Percentiles rank a stretch among this genome's conserved stretches.
These are phyloP conservation scores for Heteromeles arbutifolia DNA, from an alignment of 306 rosid genomes.

Conservation along the genomic window DNA sequence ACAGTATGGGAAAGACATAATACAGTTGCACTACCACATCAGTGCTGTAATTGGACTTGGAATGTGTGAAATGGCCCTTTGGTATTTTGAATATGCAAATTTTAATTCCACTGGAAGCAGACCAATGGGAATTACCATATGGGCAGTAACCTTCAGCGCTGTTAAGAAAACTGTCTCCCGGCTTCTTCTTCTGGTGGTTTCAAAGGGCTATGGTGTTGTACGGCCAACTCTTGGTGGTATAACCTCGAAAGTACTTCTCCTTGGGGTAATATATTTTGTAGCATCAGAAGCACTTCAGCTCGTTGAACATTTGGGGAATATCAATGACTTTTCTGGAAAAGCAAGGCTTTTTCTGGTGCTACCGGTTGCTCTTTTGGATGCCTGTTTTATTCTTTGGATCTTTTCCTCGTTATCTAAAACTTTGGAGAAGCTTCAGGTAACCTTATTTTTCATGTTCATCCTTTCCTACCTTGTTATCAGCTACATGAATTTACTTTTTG, in stretches of 20 bases:
- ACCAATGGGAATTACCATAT: constrained; percentile 61
- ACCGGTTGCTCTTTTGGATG: constrained; percentile 66
- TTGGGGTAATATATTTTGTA: constrained; percentile 52
- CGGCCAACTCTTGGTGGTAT: constrained; percentile 62
- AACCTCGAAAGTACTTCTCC: constrained; percentile 50
- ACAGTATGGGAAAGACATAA: constrained; percentile 58
- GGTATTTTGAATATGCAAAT: constrained; percentile 69
- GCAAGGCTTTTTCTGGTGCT: constrained; percentile 57
- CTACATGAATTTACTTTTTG: background rate
- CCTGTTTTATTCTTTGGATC: constrained; percentile 69
- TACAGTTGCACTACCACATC: constrained; percentile 64
- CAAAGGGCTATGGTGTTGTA: constrained; percentile 68
- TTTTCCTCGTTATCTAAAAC: constrained; percentile 69
- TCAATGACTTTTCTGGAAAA: constrained; percentile 66
- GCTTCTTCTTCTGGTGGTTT: constrained; percentile 64
- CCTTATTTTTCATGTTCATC: constrained; percentile 5
- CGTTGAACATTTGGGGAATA: constrained; percentile 71
- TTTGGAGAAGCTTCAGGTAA: constrained; percentile 77
- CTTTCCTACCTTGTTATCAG: too few relatives aligned
- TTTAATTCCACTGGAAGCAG: constrained; percentile 66
- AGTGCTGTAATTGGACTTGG: constrained; percentile 73
- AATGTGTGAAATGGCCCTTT: constrained; percentile 79
- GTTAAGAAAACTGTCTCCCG: constrained; percentile 63
- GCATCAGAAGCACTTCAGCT: constrained; percentile 75
- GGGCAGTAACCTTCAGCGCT: constrained; percentile 64